Evolutionary conservation across 106 monocot species (phyloP).

Genomic region (Posidonia australis): DNA sequence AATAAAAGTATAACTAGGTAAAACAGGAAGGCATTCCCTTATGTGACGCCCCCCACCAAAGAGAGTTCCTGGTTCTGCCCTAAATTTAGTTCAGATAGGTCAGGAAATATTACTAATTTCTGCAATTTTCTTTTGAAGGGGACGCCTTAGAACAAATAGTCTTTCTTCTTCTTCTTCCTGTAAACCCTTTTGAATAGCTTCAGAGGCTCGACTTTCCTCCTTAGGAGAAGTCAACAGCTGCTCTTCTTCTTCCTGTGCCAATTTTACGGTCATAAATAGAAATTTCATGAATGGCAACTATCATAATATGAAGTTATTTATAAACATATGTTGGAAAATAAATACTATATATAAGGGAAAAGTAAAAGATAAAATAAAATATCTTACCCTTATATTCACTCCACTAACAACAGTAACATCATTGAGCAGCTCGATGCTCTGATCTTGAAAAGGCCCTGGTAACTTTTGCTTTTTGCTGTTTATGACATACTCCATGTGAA

Average conservation of each 20-base stretch:
- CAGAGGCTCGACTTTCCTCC: constrained; percentile 72
- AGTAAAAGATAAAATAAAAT: not conserved
- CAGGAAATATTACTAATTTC: constrained; percentile 49
- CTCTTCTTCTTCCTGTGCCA: constrained; percentile 83
- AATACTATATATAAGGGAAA: not conserved
- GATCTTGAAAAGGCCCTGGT: constrained; percentile 52
- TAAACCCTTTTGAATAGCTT: constrained; percentile 59
- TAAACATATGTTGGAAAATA: not conserved
- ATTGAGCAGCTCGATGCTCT: constrained; percentile 92
- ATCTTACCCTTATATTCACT: constrained; percentile 76
- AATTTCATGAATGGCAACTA: too few species aligned
- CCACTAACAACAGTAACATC: constrained; percentile 95
- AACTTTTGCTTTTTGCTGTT: constrained; percentile 89
- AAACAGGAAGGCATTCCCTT: too few species aligned
- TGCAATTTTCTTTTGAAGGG: constrained; percentile 62
- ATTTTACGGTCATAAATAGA: too few species aligned
- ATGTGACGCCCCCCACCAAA: too few species aligned
- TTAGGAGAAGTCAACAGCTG: constrained; percentile 64
- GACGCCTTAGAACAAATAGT: constrained; percentile 60
- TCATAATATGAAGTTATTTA: not conserved
- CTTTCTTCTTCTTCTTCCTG: constrained; percentile 96
- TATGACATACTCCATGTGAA: not conserved
- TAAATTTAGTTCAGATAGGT: not conserved
- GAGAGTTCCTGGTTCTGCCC: too few species aligned
- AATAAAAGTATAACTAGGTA: too few species aligned